Base-by-base conservation (phyloP, 2,329 filamentous ascomycete species). In the Xylariaceae sp. region DNA sequence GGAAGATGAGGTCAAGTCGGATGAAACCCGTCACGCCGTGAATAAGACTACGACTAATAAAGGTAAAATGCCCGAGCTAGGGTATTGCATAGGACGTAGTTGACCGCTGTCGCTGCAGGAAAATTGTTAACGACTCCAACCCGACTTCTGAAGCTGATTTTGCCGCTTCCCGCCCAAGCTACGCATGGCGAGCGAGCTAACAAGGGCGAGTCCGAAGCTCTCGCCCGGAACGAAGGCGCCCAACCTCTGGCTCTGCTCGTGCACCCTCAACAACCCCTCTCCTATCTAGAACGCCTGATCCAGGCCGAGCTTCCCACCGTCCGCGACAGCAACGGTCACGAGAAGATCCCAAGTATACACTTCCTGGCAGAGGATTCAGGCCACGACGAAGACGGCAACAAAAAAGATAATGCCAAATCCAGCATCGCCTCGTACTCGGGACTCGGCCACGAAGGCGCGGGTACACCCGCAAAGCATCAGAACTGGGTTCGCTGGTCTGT, bases 191-290 rank as follows among this genome's bases (percentile, higher is more conserved):
- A 76, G 29, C 79, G 81, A 58, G 67, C 67, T n/a, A 69, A 69
- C 46, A 65, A 60, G 47, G 67, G 65, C 19, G 66, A 68, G 36
- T 69, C 67, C 56, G 63, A 66, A 7, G 59, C 67, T 0, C 55
- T 68, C 1, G 72, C 73, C 1, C 80, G 85, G 57, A 77, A 83
- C 53, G 86, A 87, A 70, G 80, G 85, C 45, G 83, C 92, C n/a
- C 88, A 95, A 62, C 90, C 91, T 0, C 76, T 96, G 12, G 91
- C 91, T 0, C 79, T 96, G 0, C 81, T 96, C 2, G 80, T 96
- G 0, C 92, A 96, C 63, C 91, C 92, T 0, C 89, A 95, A 58
- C 92, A 96, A 67, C 92, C 92, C 0, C 78, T 96, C 2, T 95
- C 89, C 8, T 95, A 96, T 68, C 83, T 96, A 40, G 89, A 95